phyloP scores from a whole-genome alignment of 306 rosid genomes.

The Canavalia gladiata region DNA sequence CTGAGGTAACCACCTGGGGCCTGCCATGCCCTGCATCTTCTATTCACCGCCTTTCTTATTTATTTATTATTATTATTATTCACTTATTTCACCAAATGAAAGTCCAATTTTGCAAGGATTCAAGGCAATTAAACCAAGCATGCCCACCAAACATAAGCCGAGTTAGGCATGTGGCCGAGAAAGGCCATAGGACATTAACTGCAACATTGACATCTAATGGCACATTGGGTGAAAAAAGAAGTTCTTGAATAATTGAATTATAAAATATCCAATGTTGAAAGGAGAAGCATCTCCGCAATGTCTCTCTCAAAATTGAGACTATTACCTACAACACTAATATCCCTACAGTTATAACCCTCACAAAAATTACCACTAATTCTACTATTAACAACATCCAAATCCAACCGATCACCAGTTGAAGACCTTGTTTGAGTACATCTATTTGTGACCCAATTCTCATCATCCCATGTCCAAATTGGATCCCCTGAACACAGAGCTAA shows the following conservation, averaged over 20 bases:
- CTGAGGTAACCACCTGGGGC: conserved; percentile 41
- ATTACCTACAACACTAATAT: conserved; percentile 43
- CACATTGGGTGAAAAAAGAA: not conserved
- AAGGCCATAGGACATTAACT: conserved; percentile 35
- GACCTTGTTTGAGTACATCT: conserved; percentile 51
- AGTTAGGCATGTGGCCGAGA: conserved; percentile 42
- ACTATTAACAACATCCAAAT: conserved; percentile 40
- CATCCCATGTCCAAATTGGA: conserved; percentile 63
- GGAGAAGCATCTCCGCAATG: conserved; percentile 46
- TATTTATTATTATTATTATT: not conserved
- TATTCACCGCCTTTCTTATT: not conserved
- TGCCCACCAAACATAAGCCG: conserved; percentile 50
- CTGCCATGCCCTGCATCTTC: conserved; percentile 39
- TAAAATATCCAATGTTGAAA: conserved; percentile 56
- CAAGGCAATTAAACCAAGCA: conserved; percentile 35
- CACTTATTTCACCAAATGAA: not conserved
- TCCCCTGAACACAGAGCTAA: conserved; percentile 63
- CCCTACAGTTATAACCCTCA: conserved; percentile 48
- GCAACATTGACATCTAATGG: conserved; percentile 28
- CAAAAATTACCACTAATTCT: conserved; percentile 47
- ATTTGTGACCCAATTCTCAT: conserved; percentile 67
- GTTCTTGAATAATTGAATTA: conserved; percentile 40
- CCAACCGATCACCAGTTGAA: conserved; percentile 37
- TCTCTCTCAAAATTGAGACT: conserved; percentile 59
- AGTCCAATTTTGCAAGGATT: not conserved